A percentile compares a stretch with the other conserved stretches of the same genome.
Evolutionary conservation across 2,329 filamentous ascomycete genomes (phyloP).

Genomic region (Diaporthe batatas): DNA sequence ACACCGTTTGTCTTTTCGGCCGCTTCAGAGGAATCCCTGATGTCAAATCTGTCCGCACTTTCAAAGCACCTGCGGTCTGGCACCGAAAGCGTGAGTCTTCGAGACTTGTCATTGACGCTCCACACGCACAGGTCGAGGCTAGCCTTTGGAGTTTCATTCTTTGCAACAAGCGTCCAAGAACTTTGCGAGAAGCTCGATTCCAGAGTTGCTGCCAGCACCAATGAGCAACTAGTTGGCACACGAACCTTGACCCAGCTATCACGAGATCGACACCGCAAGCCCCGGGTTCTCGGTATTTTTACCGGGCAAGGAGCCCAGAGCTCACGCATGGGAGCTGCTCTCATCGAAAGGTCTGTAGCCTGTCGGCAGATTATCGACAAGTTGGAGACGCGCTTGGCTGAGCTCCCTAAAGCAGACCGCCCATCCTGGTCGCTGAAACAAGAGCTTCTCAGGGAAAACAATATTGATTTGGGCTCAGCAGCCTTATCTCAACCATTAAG

Average conservation of each 20-base stretch:
- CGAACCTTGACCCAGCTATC: too few species aligned
- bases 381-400: neutral
- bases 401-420: neutral
- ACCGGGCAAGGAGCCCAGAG: conserved; percentile 54
- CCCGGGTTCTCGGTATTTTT: conserved; percentile 41
- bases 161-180: too few species aligned
- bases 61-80: neutral
- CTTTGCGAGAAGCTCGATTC: too few species aligned
- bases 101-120: too few species aligned
- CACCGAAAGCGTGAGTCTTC: neutral
- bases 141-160: too few species aligned
- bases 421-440: conserved; percentile 33
- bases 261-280: neutral
- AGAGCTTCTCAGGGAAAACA: too few species aligned
- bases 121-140: too few species aligned
- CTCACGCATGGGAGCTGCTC: conserved; percentile 50
- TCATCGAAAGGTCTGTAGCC: conserved; percentile 47
- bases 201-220: too few species aligned
- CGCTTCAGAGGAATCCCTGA: conserved; percentile 1
- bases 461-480: conserved; percentile 32
- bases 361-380: neutral
- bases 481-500: conserved; percentile 47
- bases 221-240: neutral
- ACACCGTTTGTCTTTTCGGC: conserved; percentile 1
- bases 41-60: too few species aligned